Percentiles rank a stretch among this genome's conserved stretches.
These are phyloP conservation scores for Keithomyces neogunnii DNA, from an alignment of 2,329 filamentous ascomycete species.

Conservation along the genomic window DNA sequence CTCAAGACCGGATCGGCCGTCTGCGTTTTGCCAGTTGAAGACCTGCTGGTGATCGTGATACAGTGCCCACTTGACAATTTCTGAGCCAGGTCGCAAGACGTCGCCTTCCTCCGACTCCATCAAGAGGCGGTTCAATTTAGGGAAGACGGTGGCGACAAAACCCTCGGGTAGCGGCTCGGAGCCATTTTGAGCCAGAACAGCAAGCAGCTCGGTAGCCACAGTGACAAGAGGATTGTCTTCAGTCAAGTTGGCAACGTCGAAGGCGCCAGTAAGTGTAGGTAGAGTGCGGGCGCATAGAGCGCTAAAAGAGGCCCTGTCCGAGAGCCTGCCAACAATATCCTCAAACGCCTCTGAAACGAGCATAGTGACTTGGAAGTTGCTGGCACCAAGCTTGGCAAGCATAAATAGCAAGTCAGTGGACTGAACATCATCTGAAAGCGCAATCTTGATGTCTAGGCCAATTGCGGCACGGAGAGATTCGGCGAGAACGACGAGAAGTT, in stretches of 20 bases:
- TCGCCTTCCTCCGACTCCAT: conserved; percentile 82
- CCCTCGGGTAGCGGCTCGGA: conserved; percentile 78
- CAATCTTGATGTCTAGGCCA: conserved; percentile 65
- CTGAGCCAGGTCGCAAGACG: conserved; percentile 76
- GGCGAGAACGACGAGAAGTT: conserved; percentile 82
- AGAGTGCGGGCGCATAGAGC: conserved; percentile 78
- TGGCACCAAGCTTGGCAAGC: conserved; percentile 78
- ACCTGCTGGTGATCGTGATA: conserved; percentile 85
- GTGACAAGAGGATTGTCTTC: conserved; percentile 79
- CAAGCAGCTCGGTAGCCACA: conserved; percentile 77
- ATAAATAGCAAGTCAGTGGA: conserved; percentile 81
- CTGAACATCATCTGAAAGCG: conserved; percentile 61
- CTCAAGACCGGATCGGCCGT: conserved; percentile 75
- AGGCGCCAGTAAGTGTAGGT: conserved; percentile 78
- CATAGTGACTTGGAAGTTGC: conserved; percentile 84
- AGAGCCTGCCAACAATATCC: conserved; percentile 65
- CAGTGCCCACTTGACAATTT: conserved; percentile 82
- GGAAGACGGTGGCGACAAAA: conserved; percentile 77
- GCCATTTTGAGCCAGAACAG: conserved; percentile 72
- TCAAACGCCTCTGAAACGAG: conserved; percentile 88
- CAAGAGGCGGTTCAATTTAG: conserved; percentile 75
- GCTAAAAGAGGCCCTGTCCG: conserved; percentile 62
- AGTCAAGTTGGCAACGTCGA: conserved; percentile 79
- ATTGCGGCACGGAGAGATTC: conserved; percentile 81
- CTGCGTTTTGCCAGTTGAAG: conserved; percentile 75